Percentiles rank a stretch among this genome's conserved stretches.
phyloP scores from a whole-genome alignment of 2,329 filamentous ascomycete genomes.

The Calycina marina region DNA sequence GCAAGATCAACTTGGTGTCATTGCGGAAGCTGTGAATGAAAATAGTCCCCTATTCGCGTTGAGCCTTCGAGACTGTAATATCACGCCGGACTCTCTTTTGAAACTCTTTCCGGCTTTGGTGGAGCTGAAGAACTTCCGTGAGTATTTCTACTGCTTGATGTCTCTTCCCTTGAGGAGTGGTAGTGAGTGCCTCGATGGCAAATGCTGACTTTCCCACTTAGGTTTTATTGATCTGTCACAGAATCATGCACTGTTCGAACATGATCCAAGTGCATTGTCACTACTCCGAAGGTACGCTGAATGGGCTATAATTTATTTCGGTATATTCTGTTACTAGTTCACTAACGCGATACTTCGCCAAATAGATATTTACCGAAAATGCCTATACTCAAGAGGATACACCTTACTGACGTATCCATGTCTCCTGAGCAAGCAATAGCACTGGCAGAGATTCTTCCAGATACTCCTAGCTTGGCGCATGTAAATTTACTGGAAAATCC shows the following conservation, averaged over 20 bases:
- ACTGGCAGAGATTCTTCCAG: constrained; percentile 77
- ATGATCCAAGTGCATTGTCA: constrained; percentile 56
- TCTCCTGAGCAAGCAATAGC: constrained; percentile 80
- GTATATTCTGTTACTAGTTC: no score
- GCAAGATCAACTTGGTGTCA: constrained; percentile 35
- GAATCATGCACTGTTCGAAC: constrained; percentile 66
- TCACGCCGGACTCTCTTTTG: constrained; percentile 58
- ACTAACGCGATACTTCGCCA: neutral
- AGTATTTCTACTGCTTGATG: no score
- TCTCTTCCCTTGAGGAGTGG: no score
- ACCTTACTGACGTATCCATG: constrained; percentile 73
- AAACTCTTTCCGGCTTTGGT: constrained; percentile 61
- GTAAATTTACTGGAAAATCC: constrained; percentile 77
- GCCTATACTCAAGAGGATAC: constrained; percentile 63
- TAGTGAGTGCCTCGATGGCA: no score
- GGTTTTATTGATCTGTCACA: constrained; percentile 80
- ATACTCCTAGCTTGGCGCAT: constrained; percentile 68
- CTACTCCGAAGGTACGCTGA: constrained; percentile 53
- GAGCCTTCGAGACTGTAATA: constrained; percentile 72
- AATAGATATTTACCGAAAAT: constrained; percentile 73
- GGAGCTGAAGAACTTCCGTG: constrained; percentile 55
- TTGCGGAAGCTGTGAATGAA: constrained; percentile 37
- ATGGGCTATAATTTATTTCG: no score
- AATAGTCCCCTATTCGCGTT: constrained; percentile 59
- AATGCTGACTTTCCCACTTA: no score